Conservation (phyloP, 805 yeast species). For the Pichia exigua region DNA sequence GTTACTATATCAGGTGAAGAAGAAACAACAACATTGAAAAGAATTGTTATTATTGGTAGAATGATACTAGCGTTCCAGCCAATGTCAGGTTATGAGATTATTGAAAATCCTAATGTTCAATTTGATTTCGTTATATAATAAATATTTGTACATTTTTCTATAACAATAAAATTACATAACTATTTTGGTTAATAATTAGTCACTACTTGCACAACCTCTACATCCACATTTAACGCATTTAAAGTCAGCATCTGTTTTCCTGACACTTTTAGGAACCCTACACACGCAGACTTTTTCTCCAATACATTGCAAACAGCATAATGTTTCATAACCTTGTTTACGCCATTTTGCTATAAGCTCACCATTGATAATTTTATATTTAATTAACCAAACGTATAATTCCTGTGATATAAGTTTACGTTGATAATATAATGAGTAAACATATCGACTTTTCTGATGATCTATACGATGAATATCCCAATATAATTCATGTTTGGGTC, state of each 20-base stretch:
- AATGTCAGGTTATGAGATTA: slow-evolving; percentile 58
- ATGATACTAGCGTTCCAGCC: slow-evolving; percentile 68
- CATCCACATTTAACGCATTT: slow-evolving; percentile 78
- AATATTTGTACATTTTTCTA: not conserved
- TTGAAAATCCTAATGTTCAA: slow-evolving; percentile 33
- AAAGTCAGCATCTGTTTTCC: slow-evolving; percentile 28
- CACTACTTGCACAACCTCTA: slow-evolving; percentile 73
- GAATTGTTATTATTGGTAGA: slow-evolving; percentile 81
- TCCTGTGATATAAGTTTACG: slow-evolving; percentile 58
- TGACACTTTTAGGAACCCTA: slow-evolving; percentile 59
- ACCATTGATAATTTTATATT: slow-evolving; percentile 58
- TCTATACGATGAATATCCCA: slow-evolving; percentile 69
- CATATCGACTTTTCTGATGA: slow-evolving; percentile 69
- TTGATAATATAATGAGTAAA: slow-evolving; percentile 66
- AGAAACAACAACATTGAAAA: slow-evolving; percentile 43
- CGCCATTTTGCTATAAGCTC: slow-evolving; percentile 65
- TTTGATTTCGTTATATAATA: slow-evolving; percentile 7
- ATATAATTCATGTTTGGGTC: slow-evolving; percentile 43
- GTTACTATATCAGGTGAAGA: slow-evolving; percentile 19
- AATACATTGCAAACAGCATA: slow-evolving; percentile 80
- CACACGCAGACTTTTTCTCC: slow-evolving; percentile 74
- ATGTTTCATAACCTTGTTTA: slow-evolving; percentile 65
- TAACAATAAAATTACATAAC: not conserved
- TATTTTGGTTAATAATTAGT: slow-evolving; percentile 27
- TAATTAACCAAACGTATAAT: slow-evolving; percentile 66